Evolutionary conservation across 2,329 filamentous ascomycete genomes (phyloP).

Genomic region (Penicillium sp.): DNA sequence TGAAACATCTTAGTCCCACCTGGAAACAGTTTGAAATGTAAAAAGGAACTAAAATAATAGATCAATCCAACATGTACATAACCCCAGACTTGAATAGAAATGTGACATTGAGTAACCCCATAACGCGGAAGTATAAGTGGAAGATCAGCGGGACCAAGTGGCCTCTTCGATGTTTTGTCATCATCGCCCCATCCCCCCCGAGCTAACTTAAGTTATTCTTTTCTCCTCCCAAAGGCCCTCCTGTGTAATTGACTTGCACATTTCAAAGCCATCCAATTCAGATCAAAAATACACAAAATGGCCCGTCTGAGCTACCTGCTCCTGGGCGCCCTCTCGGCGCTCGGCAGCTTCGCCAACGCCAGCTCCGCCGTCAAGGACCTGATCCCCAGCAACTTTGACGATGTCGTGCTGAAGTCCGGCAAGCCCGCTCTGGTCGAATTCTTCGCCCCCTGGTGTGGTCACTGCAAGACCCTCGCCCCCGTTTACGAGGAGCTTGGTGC

Average conservation of each 20-base stretch:
- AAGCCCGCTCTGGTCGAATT: constrained; percentile 97
- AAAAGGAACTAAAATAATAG: neutral
- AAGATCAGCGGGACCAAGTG: constrained; percentile 29
- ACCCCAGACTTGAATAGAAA: neutral
- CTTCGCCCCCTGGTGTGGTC: constrained; percentile 97
- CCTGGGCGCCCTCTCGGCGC: constrained; percentile 47
- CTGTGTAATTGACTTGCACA: neutral
- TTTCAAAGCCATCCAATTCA: neutral
- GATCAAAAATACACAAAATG: constrained; percentile 35
- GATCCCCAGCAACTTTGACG: constrained; percentile 86
- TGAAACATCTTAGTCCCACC: neutral
- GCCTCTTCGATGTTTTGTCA: constrained; percentile 35
- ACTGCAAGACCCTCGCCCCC: constrained; percentile 97
- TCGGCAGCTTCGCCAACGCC: constrained; percentile 59
- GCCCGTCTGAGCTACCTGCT: constrained; percentile 48
- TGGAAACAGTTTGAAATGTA: too few relatives aligned
- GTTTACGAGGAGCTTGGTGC: constrained; percentile 87
- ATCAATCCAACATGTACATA: neutral
- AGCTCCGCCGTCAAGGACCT: constrained; percentile 88
- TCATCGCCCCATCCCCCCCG: constrained; percentile 7
- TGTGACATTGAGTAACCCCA: neutral
- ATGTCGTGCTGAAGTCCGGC: constrained; percentile 82
- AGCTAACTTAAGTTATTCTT: neutral
- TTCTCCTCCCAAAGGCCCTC: neutral
- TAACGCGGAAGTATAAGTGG: neutral